A percentile compares a stretch with the other conserved stretches of the same genome.
Conservation (phyloP, 768 basidiomycete genomes). For the Psilocybe sp. region DNA sequence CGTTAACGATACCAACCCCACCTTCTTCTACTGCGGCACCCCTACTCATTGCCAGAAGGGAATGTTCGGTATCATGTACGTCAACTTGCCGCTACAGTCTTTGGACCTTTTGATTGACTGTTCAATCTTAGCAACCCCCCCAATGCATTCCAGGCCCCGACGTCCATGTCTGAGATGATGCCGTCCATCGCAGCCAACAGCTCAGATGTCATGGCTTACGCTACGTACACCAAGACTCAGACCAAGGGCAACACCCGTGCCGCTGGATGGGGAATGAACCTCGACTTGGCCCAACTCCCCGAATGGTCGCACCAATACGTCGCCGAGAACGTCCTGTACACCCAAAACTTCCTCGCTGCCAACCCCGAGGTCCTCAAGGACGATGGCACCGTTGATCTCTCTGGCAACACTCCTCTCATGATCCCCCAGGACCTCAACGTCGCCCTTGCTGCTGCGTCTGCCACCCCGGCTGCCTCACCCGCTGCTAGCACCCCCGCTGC, state of each 20-base stretch:
- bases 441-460: conserved; percentile 33
- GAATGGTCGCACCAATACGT: conserved; percentile 46
- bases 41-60: conserved; percentile 76
- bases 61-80: conserved; percentile 79
- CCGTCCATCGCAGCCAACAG: conserved; percentile 40
- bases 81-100: not conserved
- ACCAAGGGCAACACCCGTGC: conserved; percentile 49
- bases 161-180: conserved; percentile 56
- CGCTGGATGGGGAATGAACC: conserved; percentile 58
- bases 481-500: conserved; percentile 22
- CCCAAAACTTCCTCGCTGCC: conserved; percentile 40
- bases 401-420: conserved; percentile 47
- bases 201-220: conserved; percentile 56
- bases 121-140: conserved; percentile 48
- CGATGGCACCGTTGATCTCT: conserved; percentile 52
- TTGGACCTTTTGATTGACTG: conserved; percentile 7
- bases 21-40: conserved; percentile 72
- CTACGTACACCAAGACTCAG: conserved; percentile 43
- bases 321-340: conserved; percentile 59
- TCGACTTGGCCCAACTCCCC: conserved; percentile 56
- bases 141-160: conserved; percentile 39
- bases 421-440: conserved; percentile 57
- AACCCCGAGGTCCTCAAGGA: conserved; percentile 49
- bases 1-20: conserved; percentile 72
- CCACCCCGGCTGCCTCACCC: conserved; percentile 25